phyloP scores from a whole-genome alignment of 192 early-diverging fungal species.

The Backusella macrospora region DNA sequence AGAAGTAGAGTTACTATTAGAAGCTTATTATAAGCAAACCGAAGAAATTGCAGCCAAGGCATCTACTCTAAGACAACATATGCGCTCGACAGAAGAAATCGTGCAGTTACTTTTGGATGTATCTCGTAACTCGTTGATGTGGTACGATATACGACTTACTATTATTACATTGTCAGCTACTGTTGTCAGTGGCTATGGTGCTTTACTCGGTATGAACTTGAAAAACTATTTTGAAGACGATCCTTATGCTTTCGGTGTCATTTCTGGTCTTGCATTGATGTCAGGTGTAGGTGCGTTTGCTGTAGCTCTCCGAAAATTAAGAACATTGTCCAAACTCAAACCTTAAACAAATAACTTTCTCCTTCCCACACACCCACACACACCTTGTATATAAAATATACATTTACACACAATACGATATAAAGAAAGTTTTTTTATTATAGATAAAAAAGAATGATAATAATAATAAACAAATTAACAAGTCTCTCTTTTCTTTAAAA shows the following conservation, averaged over 20 bases:
- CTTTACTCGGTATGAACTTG: conserved; percentile 92
- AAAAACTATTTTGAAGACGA: conserved; percentile 70
- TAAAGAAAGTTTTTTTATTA: not conserved
- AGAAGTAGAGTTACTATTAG: conserved; percentile 89
- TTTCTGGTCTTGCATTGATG: conserved; percentile 51
- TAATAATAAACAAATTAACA: not conserved
- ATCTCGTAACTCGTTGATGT: conserved; percentile 82
- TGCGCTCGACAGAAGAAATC: conserved; percentile 83
- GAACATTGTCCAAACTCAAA: conserved; percentile 25
- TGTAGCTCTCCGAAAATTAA: conserved; percentile 22
- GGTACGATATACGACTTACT: conserved; percentile 82
- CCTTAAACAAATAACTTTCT: not conserved
- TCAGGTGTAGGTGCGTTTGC: conserved; percentile 31
- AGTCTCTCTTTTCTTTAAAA: not conserved
- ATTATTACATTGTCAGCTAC: conserved; percentile 79
- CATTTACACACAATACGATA: not conserved
- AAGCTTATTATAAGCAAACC: conserved; percentile 85
- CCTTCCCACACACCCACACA: not conserved
- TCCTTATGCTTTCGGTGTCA: conserved; percentile 68
- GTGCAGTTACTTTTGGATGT: conserved; percentile 83
- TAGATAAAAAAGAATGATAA: not conserved
- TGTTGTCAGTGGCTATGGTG: conserved; percentile 53
- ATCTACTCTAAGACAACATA: conserved; percentile 64
- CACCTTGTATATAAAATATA: not conserved
- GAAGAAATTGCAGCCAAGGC: conserved; percentile 83